Conservation (phyloP, 169 alveolate species). For the Plasmodium gonderi region DNA sequence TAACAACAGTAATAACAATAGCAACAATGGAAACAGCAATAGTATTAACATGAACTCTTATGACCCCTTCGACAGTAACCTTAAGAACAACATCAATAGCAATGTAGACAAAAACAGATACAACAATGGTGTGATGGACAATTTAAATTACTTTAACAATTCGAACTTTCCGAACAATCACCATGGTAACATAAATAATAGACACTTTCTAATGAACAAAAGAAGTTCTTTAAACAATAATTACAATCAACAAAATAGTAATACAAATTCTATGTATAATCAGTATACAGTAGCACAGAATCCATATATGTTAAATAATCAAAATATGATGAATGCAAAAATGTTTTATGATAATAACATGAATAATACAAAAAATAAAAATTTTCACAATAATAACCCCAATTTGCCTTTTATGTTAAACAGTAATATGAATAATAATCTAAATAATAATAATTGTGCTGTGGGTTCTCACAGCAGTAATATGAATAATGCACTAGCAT, state of each 20-base stretch:
- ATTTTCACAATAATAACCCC: background rate
- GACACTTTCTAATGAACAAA: constrained; percentile 19
- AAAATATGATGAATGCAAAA: constrained; percentile 13
- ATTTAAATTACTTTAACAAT: constrained; percentile 19
- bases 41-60: constrained; percentile 25
- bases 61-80: constrained; percentile 53
- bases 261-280: constrained; percentile 51
- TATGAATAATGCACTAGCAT: constrained; percentile 15
- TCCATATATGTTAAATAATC: constrained; percentile 25
- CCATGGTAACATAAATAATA: constrained; percentile 13
- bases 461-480: background rate
- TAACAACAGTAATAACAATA: background rate
- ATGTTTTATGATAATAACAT: constrained; percentile 12
- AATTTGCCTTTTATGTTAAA: constrained; percentile 26
- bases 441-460: background rate
- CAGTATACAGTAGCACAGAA: background rate
- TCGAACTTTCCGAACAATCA: constrained; percentile 20
- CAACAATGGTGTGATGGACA: background rate
- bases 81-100: background rate
- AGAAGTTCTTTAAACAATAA: constrained; percentile 37
- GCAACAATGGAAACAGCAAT: background rate
- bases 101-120: constrained; percentile 17
- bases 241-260: background rate
- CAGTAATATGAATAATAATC: background rate
- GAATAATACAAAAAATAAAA: constrained; percentile 14